A percentile compares a stretch with the other conserved stretches of the same genome.
Conservation (phyloP, 2,329 filamentous ascomycete genomes). For the Davidsoniella eucalypti region DNA sequence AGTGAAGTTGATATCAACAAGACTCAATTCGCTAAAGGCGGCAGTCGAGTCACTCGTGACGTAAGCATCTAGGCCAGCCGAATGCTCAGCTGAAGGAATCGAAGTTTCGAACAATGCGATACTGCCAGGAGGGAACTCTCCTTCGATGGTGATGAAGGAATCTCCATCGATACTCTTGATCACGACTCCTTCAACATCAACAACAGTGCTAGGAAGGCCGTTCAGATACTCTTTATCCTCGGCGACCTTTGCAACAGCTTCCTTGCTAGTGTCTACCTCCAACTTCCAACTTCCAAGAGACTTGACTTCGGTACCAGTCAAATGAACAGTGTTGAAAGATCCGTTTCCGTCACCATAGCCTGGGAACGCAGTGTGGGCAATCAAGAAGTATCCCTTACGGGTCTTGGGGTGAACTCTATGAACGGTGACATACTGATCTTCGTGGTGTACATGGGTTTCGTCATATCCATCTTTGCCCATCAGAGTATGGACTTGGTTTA, state of each 20-base stretch:
- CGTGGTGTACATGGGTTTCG: conserved; percentile 92
- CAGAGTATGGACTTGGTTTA: conserved; percentile 85
- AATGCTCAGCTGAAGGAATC: conserved; percentile 77
- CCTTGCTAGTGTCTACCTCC: conserved; percentile 64
- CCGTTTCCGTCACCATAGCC: conserved; percentile 77
- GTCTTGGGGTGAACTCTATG: conserved; percentile 87
- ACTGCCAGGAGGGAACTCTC: conserved; percentile 79
- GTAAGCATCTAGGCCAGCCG: conserved; percentile 67
- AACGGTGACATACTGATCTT: conserved; percentile 89
- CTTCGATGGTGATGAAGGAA: conserved; percentile 63
- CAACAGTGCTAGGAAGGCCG: conserved; percentile 71
- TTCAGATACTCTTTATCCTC: conserved; percentile 55
- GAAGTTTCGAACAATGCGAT: conserved; percentile 93
- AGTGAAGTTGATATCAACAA: conserved; percentile 80
- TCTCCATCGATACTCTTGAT: conserved; percentile 57
- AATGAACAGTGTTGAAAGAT: conserved; percentile 59
- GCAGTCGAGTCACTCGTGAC: conserved; percentile 66
- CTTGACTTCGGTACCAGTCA: conserved; percentile 71
- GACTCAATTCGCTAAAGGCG: conserved; percentile 57
- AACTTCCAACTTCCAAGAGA: conserved; percentile 84
- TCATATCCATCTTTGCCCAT: conserved; percentile 94
- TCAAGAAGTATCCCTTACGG: conserved; percentile 83
- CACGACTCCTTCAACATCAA: conserved; percentile 55
- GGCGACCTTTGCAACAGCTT: conserved; percentile 46
- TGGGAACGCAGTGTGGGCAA: conserved; percentile 90